Base-by-base conservation (phyloP, 345 rosid species). In the Turritis glabra region DNA sequence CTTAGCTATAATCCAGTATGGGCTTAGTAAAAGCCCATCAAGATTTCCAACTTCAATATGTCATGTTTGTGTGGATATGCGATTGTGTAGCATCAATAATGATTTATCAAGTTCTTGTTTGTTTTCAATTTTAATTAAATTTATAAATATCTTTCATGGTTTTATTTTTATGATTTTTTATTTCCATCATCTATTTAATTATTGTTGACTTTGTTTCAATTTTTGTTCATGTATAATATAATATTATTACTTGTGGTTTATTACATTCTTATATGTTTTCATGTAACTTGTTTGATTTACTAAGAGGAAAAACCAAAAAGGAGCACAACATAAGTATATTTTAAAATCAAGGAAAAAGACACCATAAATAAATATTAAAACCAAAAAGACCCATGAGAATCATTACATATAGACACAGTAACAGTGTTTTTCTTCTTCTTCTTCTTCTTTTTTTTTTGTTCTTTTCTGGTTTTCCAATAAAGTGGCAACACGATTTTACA, bases 401-500 rank as follows among this genome's bases (percentile, higher is more conserved):
- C 76, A 71, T 71, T 77, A 64, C 67, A 71, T 64, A 77, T 70
- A 77, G 60, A 77, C 65, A 64, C 76, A 77, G 70, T 38, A 56
- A 70, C 75, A 53, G 40, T 68, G 32, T 52, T 68, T 48, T 48
- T 26, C n/a, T n/a, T n/a, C n/a, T n/a, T n/a, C n/a, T n/a, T n/a
- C n/a, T 23, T 56, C 51, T 67, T 66, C 19, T 46, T 6, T 6
- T 18, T 37, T 15, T 10, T 54, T 65, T 74, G 61, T 78, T 74
- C 50, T 68, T 71, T 69, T 67, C 77, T 65, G 53, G 72, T 75
- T 67, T 75, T 63, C 76, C 61, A 21, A 70, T 44, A 76, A 82
- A 88, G 66, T 79, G 77, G 69, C 74, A 60, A 73, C 74, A 59
- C 64, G 77, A 82, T 79, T 83, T 85, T 80, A 87, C 88, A 84